Conservation (phyloP, 495 filamentous ascomycete genomes). For the Geopyxis carbonaria region DNA sequence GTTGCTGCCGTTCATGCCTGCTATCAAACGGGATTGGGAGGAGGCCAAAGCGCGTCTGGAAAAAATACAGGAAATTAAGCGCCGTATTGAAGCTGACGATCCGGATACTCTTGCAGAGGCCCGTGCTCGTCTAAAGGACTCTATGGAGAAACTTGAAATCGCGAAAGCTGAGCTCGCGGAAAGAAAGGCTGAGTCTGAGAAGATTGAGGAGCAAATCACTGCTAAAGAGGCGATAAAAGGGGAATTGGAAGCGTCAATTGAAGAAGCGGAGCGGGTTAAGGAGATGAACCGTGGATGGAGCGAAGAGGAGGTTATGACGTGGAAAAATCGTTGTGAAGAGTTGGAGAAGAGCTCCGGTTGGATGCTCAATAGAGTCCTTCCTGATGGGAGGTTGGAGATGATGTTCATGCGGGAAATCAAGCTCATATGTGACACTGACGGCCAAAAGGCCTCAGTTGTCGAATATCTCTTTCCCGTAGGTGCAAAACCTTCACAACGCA, state of each 20-base stretch:
- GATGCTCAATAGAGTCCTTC: slow-evolving; percentile 49
- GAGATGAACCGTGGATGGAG: slow-evolving; percentile 86
- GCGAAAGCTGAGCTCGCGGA: slow-evolving; percentile 50
- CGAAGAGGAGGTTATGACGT: slow-evolving; percentile 44
- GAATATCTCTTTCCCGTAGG: slow-evolving; percentile 37
- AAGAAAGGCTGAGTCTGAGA: slow-evolving; percentile 46
- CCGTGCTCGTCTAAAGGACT: slow-evolving; percentile 52
- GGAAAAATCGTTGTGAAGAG: slow-evolving; percentile 30
- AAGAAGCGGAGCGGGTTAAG: slow-evolving; percentile 63
- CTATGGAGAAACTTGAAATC: slow-evolving; percentile 44
- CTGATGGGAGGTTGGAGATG: slow-evolving; percentile 49
- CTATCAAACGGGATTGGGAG: slow-evolving; percentile 35
- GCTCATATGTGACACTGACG: slow-evolving; percentile 21
- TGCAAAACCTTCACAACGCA: slow-evolving; percentile 31
- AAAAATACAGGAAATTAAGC: slow-evolving; percentile 42
- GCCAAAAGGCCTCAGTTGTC: slow-evolving; percentile 30
- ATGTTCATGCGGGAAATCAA: slow-evolving; percentile 55
- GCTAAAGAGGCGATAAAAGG: slow-evolving; percentile 46
- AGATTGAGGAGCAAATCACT: slow-evolving; percentile 44
- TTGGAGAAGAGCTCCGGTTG: slow-evolving; percentile 62
- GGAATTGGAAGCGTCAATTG: slow-evolving; percentile 45
- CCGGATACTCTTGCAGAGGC: slow-evolving; percentile 61
- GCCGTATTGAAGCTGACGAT: slow-evolving; percentile 45
- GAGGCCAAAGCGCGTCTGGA: slow-evolving; percentile 40
- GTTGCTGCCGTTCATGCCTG: slow-evolving; percentile 47